Evolutionary conservation across 805 yeast species (phyloP).

Genomic region (Metschnikowia picachoensis): DNA sequence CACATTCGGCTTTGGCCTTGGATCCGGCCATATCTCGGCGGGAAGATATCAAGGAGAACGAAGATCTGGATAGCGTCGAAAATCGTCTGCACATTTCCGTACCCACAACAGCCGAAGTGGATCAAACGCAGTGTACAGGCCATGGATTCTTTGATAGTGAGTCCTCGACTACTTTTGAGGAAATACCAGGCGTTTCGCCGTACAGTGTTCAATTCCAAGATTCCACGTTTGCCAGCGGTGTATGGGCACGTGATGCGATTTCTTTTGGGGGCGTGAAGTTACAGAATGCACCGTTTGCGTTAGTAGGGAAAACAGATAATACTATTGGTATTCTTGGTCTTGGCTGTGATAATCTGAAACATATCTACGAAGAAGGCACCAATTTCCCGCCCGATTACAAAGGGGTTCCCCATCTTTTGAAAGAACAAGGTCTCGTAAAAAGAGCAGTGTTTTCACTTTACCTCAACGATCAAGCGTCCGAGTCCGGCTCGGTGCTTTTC

Average conservation of each 20-base stretch:
- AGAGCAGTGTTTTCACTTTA: conserved; percentile 59
- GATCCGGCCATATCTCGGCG: too few relatives aligned
- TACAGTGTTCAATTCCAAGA: conserved; percentile 48
- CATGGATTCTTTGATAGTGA: background rate
- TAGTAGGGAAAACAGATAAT: conserved; percentile 62
- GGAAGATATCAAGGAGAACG: too few relatives aligned
- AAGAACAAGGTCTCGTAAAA: conserved; percentile 51
- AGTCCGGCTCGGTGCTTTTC: conserved; percentile 28
- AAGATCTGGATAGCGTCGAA: too few relatives aligned
- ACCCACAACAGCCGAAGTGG: background rate
- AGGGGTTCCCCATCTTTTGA: conserved; percentile 63
- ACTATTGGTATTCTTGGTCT: conserved; percentile 70
- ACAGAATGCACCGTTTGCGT: conserved; percentile 59
- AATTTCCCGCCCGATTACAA: conserved; percentile 38
- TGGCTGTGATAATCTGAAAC: conserved; percentile 39
- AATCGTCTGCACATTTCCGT: background rate
- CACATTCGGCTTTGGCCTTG: too few relatives aligned
- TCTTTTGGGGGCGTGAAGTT: conserved; percentile 47
- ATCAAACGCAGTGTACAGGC: background rate
- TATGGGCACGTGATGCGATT: conserved; percentile 61
- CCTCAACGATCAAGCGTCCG: conserved; percentile 37
- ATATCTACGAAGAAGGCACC: background rate
- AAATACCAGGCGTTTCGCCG: conserved; percentile 13
- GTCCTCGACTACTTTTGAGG: background rate
- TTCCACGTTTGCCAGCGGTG: conserved; percentile 43